These are phyloP conservation scores for Colletotrichum shisoi DNA, from an alignment of 2,329 filamentous ascomycete genomes.

Conservation along the genomic window DNA sequence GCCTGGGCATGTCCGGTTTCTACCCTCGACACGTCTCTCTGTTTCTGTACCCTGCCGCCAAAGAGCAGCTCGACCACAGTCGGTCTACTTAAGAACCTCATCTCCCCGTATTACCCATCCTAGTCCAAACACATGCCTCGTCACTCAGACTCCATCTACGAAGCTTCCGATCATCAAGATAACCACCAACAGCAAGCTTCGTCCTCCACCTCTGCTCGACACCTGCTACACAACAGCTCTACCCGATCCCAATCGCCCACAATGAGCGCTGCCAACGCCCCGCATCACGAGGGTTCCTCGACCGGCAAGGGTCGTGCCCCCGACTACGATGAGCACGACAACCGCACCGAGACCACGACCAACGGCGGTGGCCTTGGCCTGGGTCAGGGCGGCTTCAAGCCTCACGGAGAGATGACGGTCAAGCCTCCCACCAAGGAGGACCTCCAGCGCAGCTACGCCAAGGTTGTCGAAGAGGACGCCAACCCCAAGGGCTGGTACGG, in stretches of 20 bases:
- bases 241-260: slow-evolving; percentile 27
- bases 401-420: slow-evolving; percentile 70
- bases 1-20: slow-evolving; percentile 26
- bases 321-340: slow-evolving; percentile 34
- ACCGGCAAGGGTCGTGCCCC: slow-evolving; percentile 37
- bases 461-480: slow-evolving; percentile 68
- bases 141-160: slow-evolving; percentile 18
- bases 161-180: slow-evolving; percentile 32
- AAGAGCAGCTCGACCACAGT: background rate
- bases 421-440: slow-evolving; percentile 83
- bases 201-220: slow-evolving; percentile 40
- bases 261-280: slow-evolving; percentile 36
- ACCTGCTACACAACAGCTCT: slow-evolving; percentile 27
- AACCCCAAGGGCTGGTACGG: slow-evolving; percentile 88
- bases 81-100: slow-evolving; percentile 33
- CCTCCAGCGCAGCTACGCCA: slow-evolving; percentile 82
- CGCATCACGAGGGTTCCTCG: slow-evolving; percentile 31
- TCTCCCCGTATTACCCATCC: slow-evolving; percentile 8
- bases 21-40: slow-evolving; percentile 26
- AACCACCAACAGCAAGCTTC: slow-evolving; percentile 8
- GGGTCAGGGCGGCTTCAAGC: slow-evolving; percentile 55
- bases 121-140: slow-evolving; percentile 13
- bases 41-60: slow-evolving; percentile 7
- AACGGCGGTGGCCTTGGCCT: slow-evolving; percentile 39
- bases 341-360: slow-evolving; percentile 15